A percentile compares a stretch with the other conserved stretches of the same genome.
These are phyloP conservation scores for Conidiobolus coronatus DNA, from an alignment of 371 early-diverging fungal species.

Conservation along the genomic window DNA sequence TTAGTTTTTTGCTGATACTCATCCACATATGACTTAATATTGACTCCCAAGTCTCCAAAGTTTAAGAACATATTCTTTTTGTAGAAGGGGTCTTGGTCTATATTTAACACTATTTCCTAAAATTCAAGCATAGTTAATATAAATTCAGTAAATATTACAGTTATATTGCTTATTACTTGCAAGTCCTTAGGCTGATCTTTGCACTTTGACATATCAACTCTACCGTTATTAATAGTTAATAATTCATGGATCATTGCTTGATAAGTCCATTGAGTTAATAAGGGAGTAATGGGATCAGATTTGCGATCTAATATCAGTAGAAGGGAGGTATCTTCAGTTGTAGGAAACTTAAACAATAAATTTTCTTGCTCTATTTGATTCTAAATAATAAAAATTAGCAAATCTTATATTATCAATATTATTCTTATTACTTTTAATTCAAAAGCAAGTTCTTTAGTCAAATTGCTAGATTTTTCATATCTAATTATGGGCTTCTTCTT, in stretches of 20 bases:
- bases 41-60: slow-evolving; percentile 82
- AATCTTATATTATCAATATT: slow-evolving; percentile 1
- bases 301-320: slow-evolving; percentile 83
- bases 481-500: slow-evolving; percentile 81
- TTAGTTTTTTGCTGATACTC: slow-evolving; percentile 77
- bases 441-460: slow-evolving; percentile 58
- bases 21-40: slow-evolving; percentile 80
- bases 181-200: slow-evolving; percentile 63
- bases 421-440: slow-evolving; percentile 40
- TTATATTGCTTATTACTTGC: slow-evolving; percentile 19
- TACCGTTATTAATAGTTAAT: slow-evolving; percentile 80
- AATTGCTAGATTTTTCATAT: slow-evolving; percentile 48
- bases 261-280: slow-evolving; percentile 96
- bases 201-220: slow-evolving; percentile 68
- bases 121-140: not conserved
- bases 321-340: slow-evolving; percentile 60
- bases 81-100: slow-evolving; percentile 79
- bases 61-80: slow-evolving; percentile 69
- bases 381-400: slow-evolving; percentile 10
- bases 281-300: slow-evolving; percentile 93
- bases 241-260: slow-evolving; percentile 97
- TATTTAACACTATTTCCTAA: slow-evolving; percentile 67
- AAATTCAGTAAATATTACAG: not conserved
- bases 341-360: slow-evolving; percentile 56
- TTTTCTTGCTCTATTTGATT: slow-evolving; percentile 58